phyloP scores from a whole-genome alignment of 2,329 filamentous ascomycete species.

The Talaromyces sp. region DNA sequence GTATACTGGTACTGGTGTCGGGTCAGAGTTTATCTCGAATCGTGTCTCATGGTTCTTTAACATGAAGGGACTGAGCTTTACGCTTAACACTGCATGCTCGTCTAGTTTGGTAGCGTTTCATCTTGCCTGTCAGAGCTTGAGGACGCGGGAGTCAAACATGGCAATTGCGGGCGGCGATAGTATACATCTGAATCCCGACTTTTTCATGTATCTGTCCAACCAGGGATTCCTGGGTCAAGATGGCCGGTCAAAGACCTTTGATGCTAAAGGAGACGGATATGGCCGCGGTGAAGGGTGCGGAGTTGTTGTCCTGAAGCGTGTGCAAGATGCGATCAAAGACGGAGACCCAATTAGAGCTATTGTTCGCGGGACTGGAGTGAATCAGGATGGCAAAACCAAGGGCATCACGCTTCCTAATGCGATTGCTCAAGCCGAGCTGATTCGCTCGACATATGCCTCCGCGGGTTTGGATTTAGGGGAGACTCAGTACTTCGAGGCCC shows the following conservation, averaged over 20 bases:
- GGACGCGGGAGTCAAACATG: not conserved
- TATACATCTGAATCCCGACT: not conserved
- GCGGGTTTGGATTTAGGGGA: not conserved
- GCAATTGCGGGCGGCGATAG: not conserved
- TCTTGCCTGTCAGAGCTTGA: not conserved
- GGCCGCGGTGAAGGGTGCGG: not conserved
- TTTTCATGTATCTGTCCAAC: not conserved
- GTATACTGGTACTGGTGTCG: slow-evolving; percentile 20
- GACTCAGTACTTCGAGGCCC: slow-evolving; percentile 38
- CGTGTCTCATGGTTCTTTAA: not conserved
- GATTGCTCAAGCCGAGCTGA: not conserved
- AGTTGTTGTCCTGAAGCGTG: not conserved
- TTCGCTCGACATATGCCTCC: not conserved
- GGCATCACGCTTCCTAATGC: slow-evolving; percentile 27
- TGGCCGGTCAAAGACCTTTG: not conserved
- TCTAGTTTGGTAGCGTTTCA: not conserved
- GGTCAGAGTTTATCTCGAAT: not conserved
- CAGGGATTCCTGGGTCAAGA: not conserved
- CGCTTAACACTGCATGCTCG: not conserved
- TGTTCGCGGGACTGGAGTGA: slow-evolving; percentile 26
- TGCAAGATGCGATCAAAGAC: slow-evolving; percentile 17
- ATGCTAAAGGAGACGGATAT: not conserved
- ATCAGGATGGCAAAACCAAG: slow-evolving; percentile 27
- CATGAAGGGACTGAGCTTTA: not conserved
- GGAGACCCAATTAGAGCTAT: slow-evolving; percentile 38